Conservation (phyloP, 2,329 filamentous ascomycete genomes). For the Fusarium chaquense region DNA sequence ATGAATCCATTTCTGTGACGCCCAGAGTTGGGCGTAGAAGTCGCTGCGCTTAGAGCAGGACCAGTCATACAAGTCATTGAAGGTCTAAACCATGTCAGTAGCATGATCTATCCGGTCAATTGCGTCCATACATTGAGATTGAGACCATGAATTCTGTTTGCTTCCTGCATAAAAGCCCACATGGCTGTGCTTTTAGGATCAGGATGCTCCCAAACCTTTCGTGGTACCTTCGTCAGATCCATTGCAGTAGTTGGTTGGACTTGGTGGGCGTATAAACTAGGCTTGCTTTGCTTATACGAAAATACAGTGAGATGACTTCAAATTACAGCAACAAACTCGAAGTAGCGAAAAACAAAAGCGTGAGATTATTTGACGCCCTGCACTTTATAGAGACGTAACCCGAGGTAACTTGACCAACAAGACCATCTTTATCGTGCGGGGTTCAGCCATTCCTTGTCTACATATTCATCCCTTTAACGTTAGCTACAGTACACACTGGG, state of each 20-base stretch:
- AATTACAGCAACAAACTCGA: background rate
- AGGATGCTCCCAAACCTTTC: constrained; percentile 77
- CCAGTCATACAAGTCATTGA: constrained; percentile 76
- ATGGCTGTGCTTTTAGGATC: constrained; percentile 72
- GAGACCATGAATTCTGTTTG: constrained; percentile 69
- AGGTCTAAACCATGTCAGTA: constrained; percentile 62
- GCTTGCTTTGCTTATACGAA: background rate
- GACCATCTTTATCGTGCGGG: constrained; percentile 36
- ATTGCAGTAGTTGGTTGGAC: constrained; percentile 34
- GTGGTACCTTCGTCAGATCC: constrained; percentile 57
- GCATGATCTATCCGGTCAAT: fast-evolving
- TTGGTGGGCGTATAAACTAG: background rate
- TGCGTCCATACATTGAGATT: constrained; percentile 64
- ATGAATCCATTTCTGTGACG: constrained; percentile 70
- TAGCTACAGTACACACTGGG: background rate
- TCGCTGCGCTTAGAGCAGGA: constrained; percentile 70
- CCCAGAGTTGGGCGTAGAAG: constrained; percentile 76
- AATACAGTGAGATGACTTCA: background rate
- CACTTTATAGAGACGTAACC: constrained; percentile 8
- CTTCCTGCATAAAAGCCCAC: constrained; percentile 73
- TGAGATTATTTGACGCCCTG: background rate
- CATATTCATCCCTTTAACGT: constrained; percentile 1
- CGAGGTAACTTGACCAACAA: constrained; percentile 36
- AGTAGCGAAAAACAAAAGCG: background rate
- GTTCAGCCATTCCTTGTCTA: constrained; percentile 24